Evolutionary conservation across 2,329 filamentous ascomycete species (phyloP), one percentile per base, ranked within the genome.

Genomic region (Monascus ruber): DNA sequence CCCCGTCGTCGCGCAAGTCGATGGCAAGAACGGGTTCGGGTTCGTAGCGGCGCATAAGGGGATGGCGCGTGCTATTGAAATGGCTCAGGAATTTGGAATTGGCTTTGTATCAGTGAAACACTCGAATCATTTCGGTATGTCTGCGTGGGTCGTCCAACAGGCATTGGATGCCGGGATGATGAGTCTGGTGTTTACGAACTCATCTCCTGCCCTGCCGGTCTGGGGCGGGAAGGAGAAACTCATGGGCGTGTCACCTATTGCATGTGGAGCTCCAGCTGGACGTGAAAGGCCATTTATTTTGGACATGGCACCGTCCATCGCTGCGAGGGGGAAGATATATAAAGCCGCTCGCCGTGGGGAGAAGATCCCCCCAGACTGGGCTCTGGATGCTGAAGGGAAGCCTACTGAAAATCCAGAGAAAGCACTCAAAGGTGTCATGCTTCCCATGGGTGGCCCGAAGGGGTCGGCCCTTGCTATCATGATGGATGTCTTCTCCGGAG

Each of bases 401-500:
- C 70, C 63, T n/a, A 86, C 83, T 0, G 75, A 82, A 40, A 83
- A 91, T 49, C 83, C 85, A 0, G 73, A 70, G 1, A 71, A 70
- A 17, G 85, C 85, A 0, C 63, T 91, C 6, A 74, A 77, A 28
- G 84, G 84, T 1, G 82, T 88, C 3, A 89, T 91, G 85, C 63
- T 89, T 17, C 84, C 85, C 0, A 87, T 91, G 81, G 84, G 84
- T 2, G 85, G 85, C 0, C 83, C 85, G 0, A 91, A 91, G 59
- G 85, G 85, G 0, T 84, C 80, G 2, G 85, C 74, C 0, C 58
- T 91, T 32, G 68, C 82, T 0, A 76, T 91, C 40, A 89, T 87
- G 82, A 91, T 91, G 85, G 84, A 91, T 54, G 81, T 93, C 2
- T 89, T 91, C 54, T 87, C 83, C 0, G 85, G 84, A 1, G 66